Percentiles rank a stretch among this genome's conserved stretches.
phyloP scores from a whole-genome alignment of 768 basidiomycete species.

The Neoboletus magnificus region DNA sequence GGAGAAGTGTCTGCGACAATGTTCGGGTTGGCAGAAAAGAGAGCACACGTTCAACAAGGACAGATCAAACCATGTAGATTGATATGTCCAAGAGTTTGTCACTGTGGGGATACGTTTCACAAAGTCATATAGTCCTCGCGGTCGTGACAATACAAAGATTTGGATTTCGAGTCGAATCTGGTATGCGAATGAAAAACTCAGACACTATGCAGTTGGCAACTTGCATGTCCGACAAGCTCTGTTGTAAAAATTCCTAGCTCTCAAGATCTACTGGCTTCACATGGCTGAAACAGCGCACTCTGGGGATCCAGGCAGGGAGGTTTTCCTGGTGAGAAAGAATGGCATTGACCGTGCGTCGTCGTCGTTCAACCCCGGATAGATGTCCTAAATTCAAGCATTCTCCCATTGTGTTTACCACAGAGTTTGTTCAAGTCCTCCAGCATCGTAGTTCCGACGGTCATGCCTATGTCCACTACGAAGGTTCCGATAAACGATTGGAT shows the following conservation, averaged over 20 bases:
- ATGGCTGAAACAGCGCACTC: constrained; percentile 22
- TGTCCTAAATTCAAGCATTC: constrained; percentile 8
- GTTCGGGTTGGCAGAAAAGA: background rate
- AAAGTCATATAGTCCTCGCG: background rate
- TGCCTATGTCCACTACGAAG: constrained; percentile 70
- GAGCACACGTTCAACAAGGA: background rate
- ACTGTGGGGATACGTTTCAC: background rate
- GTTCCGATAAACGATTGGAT: constrained; percentile 69
- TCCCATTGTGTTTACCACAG: constrained; percentile 25
- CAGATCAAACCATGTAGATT: background rate
- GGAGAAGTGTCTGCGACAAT: background rate
- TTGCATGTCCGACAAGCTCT: constrained; percentile 4
- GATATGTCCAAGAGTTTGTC: no score
- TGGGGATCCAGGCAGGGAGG: constrained; percentile 2
- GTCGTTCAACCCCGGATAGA: constrained; percentile 11
- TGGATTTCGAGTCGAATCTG: background rate
- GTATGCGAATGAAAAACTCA: background rate
- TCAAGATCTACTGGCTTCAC: constrained; percentile 2
- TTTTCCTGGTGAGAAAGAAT: constrained; percentile 32
- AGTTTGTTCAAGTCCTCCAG: constrained; percentile 51
- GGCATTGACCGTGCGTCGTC: constrained; percentile 35
- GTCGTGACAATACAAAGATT: background rate
- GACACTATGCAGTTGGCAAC: background rate
- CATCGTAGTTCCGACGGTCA: constrained; percentile 41
- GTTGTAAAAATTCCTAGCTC: background rate